Evolutionary conservation across 2,329 filamentous ascomycete species (phyloP), one percentile per base, ranked within the genome.

Genomic region (Rutstroemia sp.): DNA sequence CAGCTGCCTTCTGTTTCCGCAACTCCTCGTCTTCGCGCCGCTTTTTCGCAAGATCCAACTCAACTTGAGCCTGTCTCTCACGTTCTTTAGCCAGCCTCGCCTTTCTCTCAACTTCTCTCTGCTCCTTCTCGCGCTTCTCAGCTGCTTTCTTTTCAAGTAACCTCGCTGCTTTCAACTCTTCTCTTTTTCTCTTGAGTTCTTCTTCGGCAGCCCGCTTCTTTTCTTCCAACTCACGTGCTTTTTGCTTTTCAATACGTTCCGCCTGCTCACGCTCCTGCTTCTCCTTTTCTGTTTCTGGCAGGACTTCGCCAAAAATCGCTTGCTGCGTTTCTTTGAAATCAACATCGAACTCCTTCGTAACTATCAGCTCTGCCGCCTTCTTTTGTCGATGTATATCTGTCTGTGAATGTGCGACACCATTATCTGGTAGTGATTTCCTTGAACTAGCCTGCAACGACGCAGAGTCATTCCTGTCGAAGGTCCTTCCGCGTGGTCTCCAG

Each of bases 221-320:
- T n/a, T 19, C 16, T 42, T 42, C 17, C 17, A 42, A 14, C 41
- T 37, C 45, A 39, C 39, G 45, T 10, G 14, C 5, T 9, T 17
- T 50, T 17, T 51, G 38, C 46, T 53, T 54, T 17, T 58, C 42
- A 7, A 47, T 16, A 9, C 44, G 39, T n/a, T 34, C 30, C 2
- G 37, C 19, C 6, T 30, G 45, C 6, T 46, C 48, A 5, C 19
- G 39, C 6, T 49, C 17, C 4, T 42, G 46, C 6, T 51, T 61
- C 19, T 51, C 49, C 51, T 60, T 55, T 19, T 48, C 48, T 1
- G 45, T 51, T 25, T 64, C 60, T 17, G 23, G 50, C 14, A 61
- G 14, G 5, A 57, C 44, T 48, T 63, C 59, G 1, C 62, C 63
- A 25, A 63, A 64, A 3, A 63, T 30, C 7, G 54, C 58, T 1